Conservation (phyloP, 148 eudicot species). For the Rheum nobile region DNA sequence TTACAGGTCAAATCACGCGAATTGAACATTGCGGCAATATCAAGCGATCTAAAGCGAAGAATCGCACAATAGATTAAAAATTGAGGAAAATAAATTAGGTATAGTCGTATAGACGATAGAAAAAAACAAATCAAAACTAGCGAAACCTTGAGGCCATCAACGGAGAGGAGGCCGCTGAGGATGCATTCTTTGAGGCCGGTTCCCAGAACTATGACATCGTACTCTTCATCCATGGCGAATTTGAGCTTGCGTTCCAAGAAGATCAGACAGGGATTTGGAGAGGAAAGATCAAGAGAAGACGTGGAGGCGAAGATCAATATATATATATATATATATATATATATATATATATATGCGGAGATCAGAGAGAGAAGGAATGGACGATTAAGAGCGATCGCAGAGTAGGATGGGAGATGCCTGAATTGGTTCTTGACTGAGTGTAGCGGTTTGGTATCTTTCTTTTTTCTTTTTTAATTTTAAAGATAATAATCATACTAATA, state of each 20-base stretch:
- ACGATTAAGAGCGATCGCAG: constrained; percentile 3
- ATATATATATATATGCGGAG: not conserved
- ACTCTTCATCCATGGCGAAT: constrained; percentile 41
- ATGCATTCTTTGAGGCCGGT: constrained; percentile 60
- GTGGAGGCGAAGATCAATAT: not conserved
- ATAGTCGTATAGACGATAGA: not conserved
- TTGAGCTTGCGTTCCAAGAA: not conserved
- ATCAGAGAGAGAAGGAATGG: not conserved
- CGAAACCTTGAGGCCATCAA: constrained; percentile 48
- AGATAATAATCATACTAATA: not conserved
- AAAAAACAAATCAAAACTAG: not conserved
- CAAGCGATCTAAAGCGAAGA: not conserved
- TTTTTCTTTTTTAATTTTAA: not conserved
- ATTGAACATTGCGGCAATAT: not conserved
- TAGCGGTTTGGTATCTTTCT: not conserved
- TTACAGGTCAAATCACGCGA: not conserved
- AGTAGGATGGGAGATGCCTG: not conserved
- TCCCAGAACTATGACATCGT: constrained; percentile 45
- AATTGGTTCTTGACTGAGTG: not conserved
- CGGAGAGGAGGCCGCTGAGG: constrained; percentile 55
- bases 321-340: not conserved
- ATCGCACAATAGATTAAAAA: not conserved
- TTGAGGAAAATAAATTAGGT: not conserved
- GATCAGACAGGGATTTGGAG: not conserved
- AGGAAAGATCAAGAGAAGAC: not conserved